These are phyloP conservation scores for Spergularia azorica DNA, from an alignment of 179 eudicot genomes.

Conservation along the genomic window DNA sequence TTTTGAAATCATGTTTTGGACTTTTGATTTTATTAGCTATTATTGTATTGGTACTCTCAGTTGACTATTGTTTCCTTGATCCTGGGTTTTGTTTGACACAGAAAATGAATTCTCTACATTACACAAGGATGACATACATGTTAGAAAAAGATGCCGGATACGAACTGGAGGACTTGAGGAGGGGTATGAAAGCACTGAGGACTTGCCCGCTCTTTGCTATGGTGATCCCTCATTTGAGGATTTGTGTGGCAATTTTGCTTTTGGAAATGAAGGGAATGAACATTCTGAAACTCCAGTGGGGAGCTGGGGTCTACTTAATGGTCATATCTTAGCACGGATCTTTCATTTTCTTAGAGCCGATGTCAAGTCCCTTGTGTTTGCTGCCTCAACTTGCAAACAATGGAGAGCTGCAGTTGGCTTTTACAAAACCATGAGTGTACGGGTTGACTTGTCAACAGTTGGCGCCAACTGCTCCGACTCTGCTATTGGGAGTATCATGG, in stretches of 20 bases:
- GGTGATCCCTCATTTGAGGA: constrained; percentile 69
- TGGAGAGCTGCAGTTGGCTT: constrained; percentile 72
- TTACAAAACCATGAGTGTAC: constrained; percentile 61
- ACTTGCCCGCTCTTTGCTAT: constrained; percentile 27
- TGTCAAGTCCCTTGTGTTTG: constrained; percentile 61
- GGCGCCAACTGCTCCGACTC: constrained; percentile 69
- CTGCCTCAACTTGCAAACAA: constrained; percentile 78
- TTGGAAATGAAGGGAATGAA: constrained; percentile 32
- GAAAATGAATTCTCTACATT: constrained; percentile 34
- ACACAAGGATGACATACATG: constrained; percentile 40
- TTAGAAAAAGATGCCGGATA: constrained; percentile 64
- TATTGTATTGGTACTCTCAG: not conserved
- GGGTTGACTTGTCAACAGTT: constrained; percentile 66
- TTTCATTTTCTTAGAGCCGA: constrained; percentile 85
- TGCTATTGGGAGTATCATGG: constrained; percentile 58
- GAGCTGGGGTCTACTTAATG: constrained; percentile 81
- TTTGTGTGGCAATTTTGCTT: constrained; percentile 53
- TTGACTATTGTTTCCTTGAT: constrained; percentile 18
- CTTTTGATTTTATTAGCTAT: not conserved
- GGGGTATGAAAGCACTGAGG: constrained; percentile 50
- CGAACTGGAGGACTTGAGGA: constrained; percentile 51
- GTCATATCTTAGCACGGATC: constrained; percentile 74
- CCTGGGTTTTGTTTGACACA: constrained; percentile 24
- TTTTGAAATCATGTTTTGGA: not conserved
- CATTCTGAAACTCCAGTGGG: constrained; percentile 36